Base-by-base conservation (phyloP, 106 monocot species). In the Phalaenopsis equestris region DNA sequence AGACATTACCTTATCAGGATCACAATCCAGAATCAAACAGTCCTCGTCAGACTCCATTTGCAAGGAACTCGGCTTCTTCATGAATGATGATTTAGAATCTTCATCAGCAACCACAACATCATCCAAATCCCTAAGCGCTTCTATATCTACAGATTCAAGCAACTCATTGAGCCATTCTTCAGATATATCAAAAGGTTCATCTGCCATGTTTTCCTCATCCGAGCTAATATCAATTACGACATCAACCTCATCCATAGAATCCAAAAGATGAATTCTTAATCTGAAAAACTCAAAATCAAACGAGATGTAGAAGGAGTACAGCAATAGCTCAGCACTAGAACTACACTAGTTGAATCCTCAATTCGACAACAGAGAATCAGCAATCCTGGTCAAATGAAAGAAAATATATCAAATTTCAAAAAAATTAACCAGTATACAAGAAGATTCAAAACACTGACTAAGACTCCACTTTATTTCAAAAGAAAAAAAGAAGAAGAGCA, bases 21-120 rank as follows among this genome's bases (percentile, higher is more conserved):
- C 89, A 0, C 80, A 84, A 77, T 90, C 89, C 55, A 90, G 75
- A 64, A 90, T 79, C 37, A 84, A 6, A 65, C 86, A 87, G 43
- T 90, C 89, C 78, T 90, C 89, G 55, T 87, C 89, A 12, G 17
- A 77, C 11, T 56, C 79, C n/a, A 42, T 75, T 24, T 6, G 43
- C 24, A 52, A 10, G 37, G 37, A 68, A 67, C 38, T 49, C 0
- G 10, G 24, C 21, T 36, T 77, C 47, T 38, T 77, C 19, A 55
- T 77, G 48, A n/a, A 14, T 36, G 56, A 17, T 15, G 9, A 11
- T 38, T 39, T 15, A 39, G 72, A 19, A 55, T 76, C 15, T 16
- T 81, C 73, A 68, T 79, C 78, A 56, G 78, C 74, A 9, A 80
- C 83, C 24, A 77, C 65, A 9, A 78, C 65, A n/a, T 84, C 81